A percentile compares a stretch with the other conserved stretches of the same genome.
These are phyloP conservation scores for Panicum hallii DNA, from an alignment of 202 grass and related monocot species.

Conservation along the genomic window DNA sequence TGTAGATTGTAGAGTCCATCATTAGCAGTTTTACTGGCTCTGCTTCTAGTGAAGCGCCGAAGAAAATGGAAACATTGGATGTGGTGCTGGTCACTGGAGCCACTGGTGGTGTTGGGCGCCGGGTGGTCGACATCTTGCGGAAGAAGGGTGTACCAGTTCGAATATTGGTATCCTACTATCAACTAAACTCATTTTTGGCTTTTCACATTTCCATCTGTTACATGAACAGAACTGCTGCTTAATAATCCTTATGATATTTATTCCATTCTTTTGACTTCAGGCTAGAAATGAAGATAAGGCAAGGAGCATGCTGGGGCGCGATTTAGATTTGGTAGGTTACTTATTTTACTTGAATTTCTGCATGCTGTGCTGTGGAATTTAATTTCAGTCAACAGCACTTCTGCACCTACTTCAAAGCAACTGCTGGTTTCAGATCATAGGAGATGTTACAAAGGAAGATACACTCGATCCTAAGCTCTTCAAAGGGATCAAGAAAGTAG, in stretches of 20 bases:
- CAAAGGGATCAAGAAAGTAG: slow-evolving; percentile 83
- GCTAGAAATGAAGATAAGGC: slow-evolving; percentile 93
- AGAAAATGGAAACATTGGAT: slow-evolving; percentile 70
- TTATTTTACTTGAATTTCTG: slow-evolving; percentile 27
- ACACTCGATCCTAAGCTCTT: slow-evolving; percentile 81
- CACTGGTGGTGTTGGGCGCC: slow-evolving; percentile 85
- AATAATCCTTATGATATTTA: slow-evolving; percentile 4
- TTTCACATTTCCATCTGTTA: neutral
- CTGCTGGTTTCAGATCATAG: slow-evolving; percentile 66
- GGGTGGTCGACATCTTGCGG: slow-evolving; percentile 70
- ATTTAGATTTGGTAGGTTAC: slow-evolving; percentile 77
- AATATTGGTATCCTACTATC: slow-evolving; percentile 66
- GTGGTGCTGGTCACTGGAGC: slow-evolving; percentile 82
- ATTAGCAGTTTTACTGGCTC: slow-evolving; percentile 69
- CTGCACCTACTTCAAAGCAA: slow-evolving; percentile 20
- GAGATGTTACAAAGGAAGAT: slow-evolving; percentile 81
- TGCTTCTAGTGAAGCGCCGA: slow-evolving; percentile 49
- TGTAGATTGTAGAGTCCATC: slow-evolving; percentile 81
- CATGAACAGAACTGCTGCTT: neutral
- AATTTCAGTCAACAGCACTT: neutral
- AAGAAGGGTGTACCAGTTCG: slow-evolving; percentile 83
- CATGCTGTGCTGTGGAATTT: neutral
- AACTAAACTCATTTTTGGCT: slow-evolving; percentile 24
- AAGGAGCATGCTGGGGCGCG: slow-evolving; percentile 77
- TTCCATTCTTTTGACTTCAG: slow-evolving; percentile 49